A percentile compares a stretch with the other conserved stretches of the same genome.
Evolutionary conservation across 352 stramenopile species (phyloP).

Genomic region (Globisporangium viniferum): DNA sequence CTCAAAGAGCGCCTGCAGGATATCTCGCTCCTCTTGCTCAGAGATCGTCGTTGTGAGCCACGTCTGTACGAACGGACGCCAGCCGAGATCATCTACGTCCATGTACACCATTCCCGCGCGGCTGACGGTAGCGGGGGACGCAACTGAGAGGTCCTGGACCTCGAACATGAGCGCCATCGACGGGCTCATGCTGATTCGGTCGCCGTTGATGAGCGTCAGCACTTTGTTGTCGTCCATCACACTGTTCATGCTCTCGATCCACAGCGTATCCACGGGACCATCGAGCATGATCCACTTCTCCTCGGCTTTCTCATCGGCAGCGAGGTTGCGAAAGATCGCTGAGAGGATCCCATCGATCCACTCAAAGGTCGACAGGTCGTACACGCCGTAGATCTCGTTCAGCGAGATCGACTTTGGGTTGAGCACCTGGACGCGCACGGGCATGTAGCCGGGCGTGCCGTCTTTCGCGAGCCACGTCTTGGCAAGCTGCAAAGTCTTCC

Average conservation of each 20-base stretch:
- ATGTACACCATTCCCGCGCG: conserved; percentile 95
- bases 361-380: conserved; percentile 84
- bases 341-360: conserved; percentile 87
- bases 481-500: conserved; percentile 71
- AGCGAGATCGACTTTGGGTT: conserved; percentile 89
- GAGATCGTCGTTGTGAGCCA: conserved; percentile 68
- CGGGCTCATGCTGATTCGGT: conserved; percentile 82
- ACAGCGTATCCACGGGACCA: conserved; percentile 83
- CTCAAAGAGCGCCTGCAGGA: conserved; percentile 67
- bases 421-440: conserved; percentile 82
- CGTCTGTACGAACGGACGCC: conserved; percentile 72
- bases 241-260: conserved; percentile 90
- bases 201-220: conserved; percentile 82
- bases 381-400: conserved; percentile 90
- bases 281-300: conserved; percentile 90
- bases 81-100: conserved; percentile 81
- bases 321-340: conserved; percentile 75
- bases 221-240: conserved; percentile 91
- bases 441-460: conserved; percentile 65
- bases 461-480: conserved; percentile 81
- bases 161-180: conserved; percentile 93
- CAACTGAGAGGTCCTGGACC: conserved; percentile 92
- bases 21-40: conserved; percentile 60
- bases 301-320: conserved; percentile 70
- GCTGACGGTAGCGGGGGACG: conserved; percentile 92